phyloP scores from a whole-genome alignment of 441 rosid genomes.

The Euphorbia schlechtendalii region DNA sequence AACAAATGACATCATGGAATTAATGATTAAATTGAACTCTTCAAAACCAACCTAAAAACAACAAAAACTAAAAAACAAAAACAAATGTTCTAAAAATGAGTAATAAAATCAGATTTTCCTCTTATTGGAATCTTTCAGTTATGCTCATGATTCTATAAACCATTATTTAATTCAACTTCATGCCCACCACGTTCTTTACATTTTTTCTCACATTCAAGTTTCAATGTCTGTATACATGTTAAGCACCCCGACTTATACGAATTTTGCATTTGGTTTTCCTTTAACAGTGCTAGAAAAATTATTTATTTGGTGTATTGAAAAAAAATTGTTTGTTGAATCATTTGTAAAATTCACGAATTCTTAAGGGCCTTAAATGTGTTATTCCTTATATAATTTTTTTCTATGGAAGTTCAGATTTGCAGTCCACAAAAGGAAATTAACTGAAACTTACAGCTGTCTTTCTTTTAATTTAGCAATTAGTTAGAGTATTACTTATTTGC shows the following conservation, averaged over 20 bases:
- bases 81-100: not conserved
- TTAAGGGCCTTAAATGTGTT: too few relatives aligned
- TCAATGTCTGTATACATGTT: too few relatives aligned
- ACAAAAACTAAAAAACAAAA: not conserved
- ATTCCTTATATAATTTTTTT: too few relatives aligned
- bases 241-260: too few relatives aligned
- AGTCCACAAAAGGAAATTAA: slow-evolving; percentile 5
- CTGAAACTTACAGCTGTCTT: slow-evolving; percentile 26
- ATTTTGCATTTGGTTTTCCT: too few relatives aligned
- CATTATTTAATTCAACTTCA: slow-evolving; percentile 5
- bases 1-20: not conserved
- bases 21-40: not conserved
- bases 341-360: too few relatives aligned
- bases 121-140: not conserved
- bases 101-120: not conserved
- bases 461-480: not conserved
- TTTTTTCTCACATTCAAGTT: too few relatives aligned
- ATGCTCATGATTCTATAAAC: not conserved
- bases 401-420: not conserved
- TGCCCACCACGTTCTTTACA: slow-evolving; percentile 31
- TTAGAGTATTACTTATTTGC: not conserved
- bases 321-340: too few relatives aligned
- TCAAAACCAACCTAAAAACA: not conserved
- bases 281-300: too few relatives aligned
- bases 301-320: too few relatives aligned